A percentile compares a stretch with the other conserved stretches of the same genome.
These are phyloP conservation scores for Chytriomyces sp. DNA, from an alignment of 192 early-diverging fungal species.

Conservation along the genomic window DNA sequence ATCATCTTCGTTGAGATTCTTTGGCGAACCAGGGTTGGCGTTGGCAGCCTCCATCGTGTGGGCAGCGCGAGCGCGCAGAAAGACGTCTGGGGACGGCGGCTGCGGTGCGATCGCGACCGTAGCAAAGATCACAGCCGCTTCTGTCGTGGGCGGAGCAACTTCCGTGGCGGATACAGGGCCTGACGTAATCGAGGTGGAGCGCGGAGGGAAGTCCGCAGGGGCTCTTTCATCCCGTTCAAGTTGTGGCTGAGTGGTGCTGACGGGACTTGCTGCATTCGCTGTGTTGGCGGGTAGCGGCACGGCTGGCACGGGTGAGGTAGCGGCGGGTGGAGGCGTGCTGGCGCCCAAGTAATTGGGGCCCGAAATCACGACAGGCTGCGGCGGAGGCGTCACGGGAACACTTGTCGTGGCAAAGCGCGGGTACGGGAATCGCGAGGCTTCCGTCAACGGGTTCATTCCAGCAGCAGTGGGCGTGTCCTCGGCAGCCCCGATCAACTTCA, in stretches of 20 bases:
- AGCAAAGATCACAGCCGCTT: not conserved
- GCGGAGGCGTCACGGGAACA: not conserved
- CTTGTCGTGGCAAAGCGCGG: slow-evolving; percentile 1
- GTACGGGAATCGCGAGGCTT: slow-evolving; percentile 1
- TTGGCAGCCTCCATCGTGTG: not conserved
- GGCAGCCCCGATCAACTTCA: not conserved
- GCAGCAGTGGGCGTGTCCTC: not conserved
- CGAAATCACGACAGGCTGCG: not conserved
- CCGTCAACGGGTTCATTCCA: not conserved
- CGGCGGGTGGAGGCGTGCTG: not conserved
- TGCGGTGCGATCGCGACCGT: not conserved
- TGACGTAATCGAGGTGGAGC: not conserved
- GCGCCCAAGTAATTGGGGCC: not conserved
- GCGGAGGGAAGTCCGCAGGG: not conserved
- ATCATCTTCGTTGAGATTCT: not conserved
- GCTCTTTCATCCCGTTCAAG: too few relatives aligned
- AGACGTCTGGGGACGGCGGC: not conserved
- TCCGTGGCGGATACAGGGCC: not conserved
- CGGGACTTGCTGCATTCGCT: not conserved
- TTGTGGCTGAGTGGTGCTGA: not conserved
- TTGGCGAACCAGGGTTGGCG: not conserved
- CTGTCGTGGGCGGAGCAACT: too few relatives aligned
- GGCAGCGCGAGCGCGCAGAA: not conserved
- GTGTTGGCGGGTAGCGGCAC: not conserved
- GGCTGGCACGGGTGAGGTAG: not conserved